Conservation (phyloP, 2,329 filamentous ascomycete species). For the Delphinella strobiligena region DNA sequence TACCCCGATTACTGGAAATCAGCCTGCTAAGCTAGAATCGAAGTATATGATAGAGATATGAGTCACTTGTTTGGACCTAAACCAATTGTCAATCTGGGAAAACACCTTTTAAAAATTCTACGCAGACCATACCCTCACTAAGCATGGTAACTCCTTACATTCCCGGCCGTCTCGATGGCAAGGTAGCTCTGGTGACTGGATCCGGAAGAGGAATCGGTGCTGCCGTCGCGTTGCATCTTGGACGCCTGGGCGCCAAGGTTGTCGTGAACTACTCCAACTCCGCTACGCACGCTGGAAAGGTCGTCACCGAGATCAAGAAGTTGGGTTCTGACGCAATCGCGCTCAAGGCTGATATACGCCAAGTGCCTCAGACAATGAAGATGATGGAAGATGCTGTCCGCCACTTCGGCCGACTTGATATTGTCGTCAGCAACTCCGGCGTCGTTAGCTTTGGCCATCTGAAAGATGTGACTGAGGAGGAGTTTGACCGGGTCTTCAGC, state of each 20-base stretch:
- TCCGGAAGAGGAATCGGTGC: conserved; percentile 51
- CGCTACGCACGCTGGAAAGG: conserved; percentile 49
- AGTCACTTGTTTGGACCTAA: too few relatives aligned
- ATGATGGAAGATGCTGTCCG: conserved; percentile 52
- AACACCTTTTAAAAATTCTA: too few relatives aligned
- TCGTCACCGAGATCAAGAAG: conserved; percentile 55
- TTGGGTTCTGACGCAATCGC: conserved; percentile 50
- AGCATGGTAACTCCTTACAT: too few relatives aligned
- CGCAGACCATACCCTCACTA: too few relatives aligned
- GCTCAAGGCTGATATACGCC: conserved; percentile 56
- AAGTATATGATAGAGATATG: too few relatives aligned
- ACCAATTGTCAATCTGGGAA: too few relatives aligned
- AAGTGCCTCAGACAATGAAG: conserved; percentile 49
- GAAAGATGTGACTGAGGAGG: conserved; percentile 42
- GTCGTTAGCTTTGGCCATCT: conserved; percentile 42
- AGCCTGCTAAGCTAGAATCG: too few relatives aligned
- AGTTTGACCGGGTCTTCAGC: conserved; percentile 47
- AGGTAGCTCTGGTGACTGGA: conserved; percentile 42
- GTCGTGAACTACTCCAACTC: conserved; percentile 59
- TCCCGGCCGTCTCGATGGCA: conserved; percentile 42
- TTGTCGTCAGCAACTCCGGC: conserved; percentile 58
- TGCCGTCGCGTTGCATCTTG: conserved; percentile 55
- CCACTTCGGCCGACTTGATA: conserved; percentile 55
- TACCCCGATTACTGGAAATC: too few relatives aligned
- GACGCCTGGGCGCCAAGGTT: conserved; percentile 52